Base-by-base conservation (phyloP, 139 green algal species). In the Closterium sp. region DNA sequence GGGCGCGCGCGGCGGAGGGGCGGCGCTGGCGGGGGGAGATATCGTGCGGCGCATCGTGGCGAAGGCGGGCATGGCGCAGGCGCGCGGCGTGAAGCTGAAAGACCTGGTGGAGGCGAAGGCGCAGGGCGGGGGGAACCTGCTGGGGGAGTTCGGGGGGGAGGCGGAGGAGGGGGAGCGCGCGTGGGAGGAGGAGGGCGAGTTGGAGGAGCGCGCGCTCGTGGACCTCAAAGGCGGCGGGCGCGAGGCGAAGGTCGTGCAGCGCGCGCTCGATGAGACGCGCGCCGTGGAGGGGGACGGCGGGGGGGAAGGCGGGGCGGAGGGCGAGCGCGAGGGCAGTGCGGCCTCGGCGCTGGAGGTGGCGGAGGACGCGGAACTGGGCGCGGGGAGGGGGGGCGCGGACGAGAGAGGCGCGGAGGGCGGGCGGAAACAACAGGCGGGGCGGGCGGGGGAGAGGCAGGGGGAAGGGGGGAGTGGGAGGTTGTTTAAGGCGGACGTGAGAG, bases 61-160 rank as follows among this genome's bases (percentile, higher is more conserved):
- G 50, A 73, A 73, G 50, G 50, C 50, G 9, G 50, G 50, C 13
- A 21, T 21, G 13, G 50, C 50, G 50, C 50, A 73, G 50, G 50
- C 13, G 50, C 50, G 24, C 10, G 50, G 50, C 50, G 50, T 73
- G 50, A 73, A 73, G 50, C 84, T 87, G 84, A 87, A 87, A 9
- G 84, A 87, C 84, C 84, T 87, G n/a, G 17, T 87, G 28, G 84
- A 87, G 28, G 84, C 84, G 28, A 87, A 87, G 84, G 84, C 84
- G 84, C 84, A 87, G 84, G 84, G n/a, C 28, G 84, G 84, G 84
- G 84, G 84, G 84, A 87, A 87, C 84, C 7, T 87, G 84, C 28
- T 87, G 84, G 84, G 84, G 28, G 84, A 87, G 84, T 32, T 30
- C n/a, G 84, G n/a, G 28, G n/a, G n/a, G 84, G 84, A 87, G 28